A percentile compares a stretch with the other conserved stretches of the same genome.
Conservation (phyloP, 331 rosid species). For the Phaseolus coccineus region DNA sequence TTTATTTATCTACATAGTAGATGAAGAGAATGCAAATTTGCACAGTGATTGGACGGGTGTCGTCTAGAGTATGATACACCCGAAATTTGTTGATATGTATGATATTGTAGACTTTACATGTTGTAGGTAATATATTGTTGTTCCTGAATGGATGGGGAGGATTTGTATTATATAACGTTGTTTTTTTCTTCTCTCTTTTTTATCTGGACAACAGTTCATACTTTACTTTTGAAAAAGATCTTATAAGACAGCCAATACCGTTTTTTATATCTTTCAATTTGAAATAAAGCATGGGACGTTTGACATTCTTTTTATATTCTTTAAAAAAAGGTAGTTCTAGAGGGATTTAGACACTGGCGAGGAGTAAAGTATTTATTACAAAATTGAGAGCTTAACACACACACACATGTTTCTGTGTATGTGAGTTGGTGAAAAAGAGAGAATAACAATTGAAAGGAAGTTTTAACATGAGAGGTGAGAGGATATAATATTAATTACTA, state of each 20-base stretch:
- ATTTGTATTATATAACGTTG: not conserved
- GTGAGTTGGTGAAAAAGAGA: no score
- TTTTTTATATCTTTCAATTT: not conserved
- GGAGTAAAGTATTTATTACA: not conserved
- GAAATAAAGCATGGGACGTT: not conserved
- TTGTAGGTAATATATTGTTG: constrained; percentile 9
- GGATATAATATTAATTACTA: no score
- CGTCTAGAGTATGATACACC: constrained; percentile 18
- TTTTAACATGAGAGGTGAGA: no score
- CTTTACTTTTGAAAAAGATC: not conserved
- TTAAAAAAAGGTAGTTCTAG: not conserved
- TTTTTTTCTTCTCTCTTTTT: not conserved
- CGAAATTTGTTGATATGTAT: constrained; percentile 41
- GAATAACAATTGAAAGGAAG: no score
- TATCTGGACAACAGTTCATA: not conserved
- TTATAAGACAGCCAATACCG: not conserved
- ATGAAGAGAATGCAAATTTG: constrained; percentile 12
- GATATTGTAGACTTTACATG: constrained; percentile 37
- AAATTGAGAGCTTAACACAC: not conserved
- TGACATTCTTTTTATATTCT: not conserved
- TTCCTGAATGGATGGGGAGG: constrained; percentile 7
- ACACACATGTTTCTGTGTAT: no score
- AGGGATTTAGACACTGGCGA: not conserved
- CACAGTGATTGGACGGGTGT: constrained; percentile 18
- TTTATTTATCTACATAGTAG: constrained; percentile 24